These are phyloP conservation scores for Papiliotrema terrestris DNA, from an alignment of 1,284 basidiomycete species.

Conservation along the genomic window DNA sequence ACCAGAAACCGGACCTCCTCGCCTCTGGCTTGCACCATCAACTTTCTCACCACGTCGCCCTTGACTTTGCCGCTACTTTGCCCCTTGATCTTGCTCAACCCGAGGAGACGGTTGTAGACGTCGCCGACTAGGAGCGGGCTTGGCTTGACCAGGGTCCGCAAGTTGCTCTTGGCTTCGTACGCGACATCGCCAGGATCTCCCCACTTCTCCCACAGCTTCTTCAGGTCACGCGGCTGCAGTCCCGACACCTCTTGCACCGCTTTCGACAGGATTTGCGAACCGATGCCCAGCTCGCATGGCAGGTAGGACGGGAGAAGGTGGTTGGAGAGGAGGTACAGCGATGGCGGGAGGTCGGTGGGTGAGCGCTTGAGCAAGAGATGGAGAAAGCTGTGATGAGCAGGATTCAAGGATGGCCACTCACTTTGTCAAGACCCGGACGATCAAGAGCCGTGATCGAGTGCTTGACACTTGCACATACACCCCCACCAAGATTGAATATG, in stretches of 20 bases:
- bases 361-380: constrained; percentile 67
- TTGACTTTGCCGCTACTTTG: constrained; percentile 71
- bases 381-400: constrained; percentile 49
- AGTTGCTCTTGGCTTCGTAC: constrained; percentile 72
- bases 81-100: constrained; percentile 66
- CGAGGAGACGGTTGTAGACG: constrained; percentile 64
- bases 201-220: constrained; percentile 53
- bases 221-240: constrained; percentile 63
- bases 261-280: constrained; percentile 69
- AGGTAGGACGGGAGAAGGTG: constrained; percentile 75
- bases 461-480: constrained; percentile 67
- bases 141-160: constrained; percentile 72
- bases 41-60: constrained; percentile 71
- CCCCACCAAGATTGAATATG: constrained; percentile 77
- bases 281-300: constrained; percentile 70
- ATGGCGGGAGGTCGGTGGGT: constrained; percentile 65
- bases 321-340: constrained; percentile 89
- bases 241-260: constrained; percentile 81
- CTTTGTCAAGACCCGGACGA: constrained; percentile 78
- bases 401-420: constrained; percentile 26
- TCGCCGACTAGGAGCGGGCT: constrained; percentile 62
- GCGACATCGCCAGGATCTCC: constrained; percentile 81
- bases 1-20: constrained; percentile 84
- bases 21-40: constrained; percentile 77
- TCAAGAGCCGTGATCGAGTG: constrained; percentile 77